Base-by-base conservation (phyloP, 441 rosid genomes). In the Erodium trifolium region DNA sequence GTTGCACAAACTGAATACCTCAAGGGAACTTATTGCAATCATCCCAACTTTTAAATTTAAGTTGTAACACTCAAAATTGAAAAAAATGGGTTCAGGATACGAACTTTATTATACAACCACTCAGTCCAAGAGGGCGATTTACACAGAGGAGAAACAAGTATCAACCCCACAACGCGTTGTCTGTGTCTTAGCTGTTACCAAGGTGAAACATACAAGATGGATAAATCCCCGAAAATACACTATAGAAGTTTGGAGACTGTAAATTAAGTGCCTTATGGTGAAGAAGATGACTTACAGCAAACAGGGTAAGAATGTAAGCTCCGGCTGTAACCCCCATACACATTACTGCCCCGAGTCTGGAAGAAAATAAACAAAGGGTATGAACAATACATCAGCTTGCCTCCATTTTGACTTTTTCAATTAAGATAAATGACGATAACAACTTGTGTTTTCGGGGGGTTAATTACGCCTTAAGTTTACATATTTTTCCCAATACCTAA, bases 251-350 rank as follows among this genome's bases (percentile, higher is more conserved):
- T 23, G 35, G n/a, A 23, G 43, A 35, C 64, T 71, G 39, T 2
- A 70, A 6, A 66, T 27, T 31, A 11, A 19, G 65, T 7, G 27
- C 3, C 41, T 37, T 31, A 31, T 4, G 41, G 41, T 7, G 9
- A 37, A 37, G 41, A 7, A 37, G 41, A 37, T 37, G 70, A 62
- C 65, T 62, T 82, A 93, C 99, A 7, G 99, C 93, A 82, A 93
- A 93, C 34, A 93, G 72, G 60, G 96, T 87, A 74, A 93, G 88
- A 77, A 91, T 74, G 76, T 93, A 91, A 18, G 99, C 99, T 79
- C 99, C 99, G n/a, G 96, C 95, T 39, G 96, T 86, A 70, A 89
- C 96, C 66, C 99, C 99, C 93, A 93, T 82, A 72, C 99, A 93
- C 97, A 90, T 91, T 17, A 93, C 99, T 49, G 93, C 81, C 70